Evolutionary conservation across 73 alveolate species (phyloP), one percentile per base, ranked within the genome.

Genomic region (Paramecium sonneborni): DNA sequence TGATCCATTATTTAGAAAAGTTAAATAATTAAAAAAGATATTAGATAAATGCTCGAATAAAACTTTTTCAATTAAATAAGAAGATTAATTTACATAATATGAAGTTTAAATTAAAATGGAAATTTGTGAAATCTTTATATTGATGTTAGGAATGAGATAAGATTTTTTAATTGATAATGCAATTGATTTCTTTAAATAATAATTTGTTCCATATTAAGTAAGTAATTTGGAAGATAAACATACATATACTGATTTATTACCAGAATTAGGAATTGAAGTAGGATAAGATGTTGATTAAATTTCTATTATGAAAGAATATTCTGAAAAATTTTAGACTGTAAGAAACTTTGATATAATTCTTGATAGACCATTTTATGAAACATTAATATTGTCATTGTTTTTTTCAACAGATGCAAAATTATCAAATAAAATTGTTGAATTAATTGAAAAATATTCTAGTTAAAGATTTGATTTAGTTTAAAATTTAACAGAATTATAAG

Each of bases 1-100:
- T 41, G 94, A 88, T 43, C 94, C 94, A 12, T 82, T 88, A 46
- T 88, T 88, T 2, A 88, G 76, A 72, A 88, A 88, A 88, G 35
- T 88, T 7, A 44, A 88, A 88, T 41, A 58, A 2, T 82, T 88
- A 20, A 88, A 62, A 41, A 88, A 88, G 26, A 88, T 88, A 14
- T 35, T 88, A 88, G 39, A 69, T 7, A 88, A 69, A 43, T 88
- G 76, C 32, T 39, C 76, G 0, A 88, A 88, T 69, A 88, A 88
- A 20, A 88, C 94, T 0, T 88, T 69, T 70, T 30, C 87, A 4
- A 26, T 70, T 30, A 68, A 85, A 86, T 32, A 62, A 41, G 87
- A 88, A 44, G 70, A 88, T 24, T 39, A 88, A 72, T 88, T 69
- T 39, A 72, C 76, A 43, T 88, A 88, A 39, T 88, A 39, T 44